A percentile compares a stretch with the other conserved stretches of the same genome.
These are phyloP conservation scores for Arthrobotrys sphaeroides DNA, from an alignment of 2,329 filamentous ascomycete species.

Conservation along the genomic window DNA sequence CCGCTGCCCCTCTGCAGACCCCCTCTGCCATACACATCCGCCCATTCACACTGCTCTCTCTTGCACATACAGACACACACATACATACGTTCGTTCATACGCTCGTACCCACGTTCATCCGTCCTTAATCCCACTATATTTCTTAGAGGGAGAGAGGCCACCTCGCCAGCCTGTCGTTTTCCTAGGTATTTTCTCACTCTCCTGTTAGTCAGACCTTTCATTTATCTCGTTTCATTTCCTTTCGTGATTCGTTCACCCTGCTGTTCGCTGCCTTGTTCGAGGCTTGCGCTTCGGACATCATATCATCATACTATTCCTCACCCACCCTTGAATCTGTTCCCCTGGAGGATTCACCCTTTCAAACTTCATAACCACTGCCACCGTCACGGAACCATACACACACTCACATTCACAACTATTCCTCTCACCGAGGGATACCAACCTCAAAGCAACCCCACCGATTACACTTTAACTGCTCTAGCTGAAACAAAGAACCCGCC, in stretches of 20 bases:
- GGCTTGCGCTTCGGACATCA: slow-evolving; percentile 23
- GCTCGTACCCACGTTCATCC: too few species aligned
- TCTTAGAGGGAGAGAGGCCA: not conserved
- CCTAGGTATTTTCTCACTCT: slow-evolving; percentile 12
- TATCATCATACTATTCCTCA: not conserved
- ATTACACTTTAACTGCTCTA: not conserved
- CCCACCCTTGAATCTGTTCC: slow-evolving; percentile 4
- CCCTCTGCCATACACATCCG: not conserved
- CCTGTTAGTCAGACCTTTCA: slow-evolving; percentile 7
- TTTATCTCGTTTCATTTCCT: not conserved
- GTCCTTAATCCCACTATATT: not conserved
- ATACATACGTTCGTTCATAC: too few species aligned
- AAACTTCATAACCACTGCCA: not conserved
- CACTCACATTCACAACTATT: not conserved
- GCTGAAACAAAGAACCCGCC: slow-evolving; percentile 6
- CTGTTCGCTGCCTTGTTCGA: slow-evolving; percentile 5
- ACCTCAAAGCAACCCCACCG: not conserved
- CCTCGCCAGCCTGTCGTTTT: slow-evolving; percentile 18
- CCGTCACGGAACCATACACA: not conserved
- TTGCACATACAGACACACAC: too few species aligned
- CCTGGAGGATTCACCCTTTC: slow-evolving; percentile 27
- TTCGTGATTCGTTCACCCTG: not conserved
- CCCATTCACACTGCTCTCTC: too few species aligned
- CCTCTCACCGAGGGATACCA: slow-evolving; percentile 2
- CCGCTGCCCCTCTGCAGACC: not conserved